Conservation (phyloP, 495 filamentous ascomycete genomes). For the Penicillium ucsense region DNA sequence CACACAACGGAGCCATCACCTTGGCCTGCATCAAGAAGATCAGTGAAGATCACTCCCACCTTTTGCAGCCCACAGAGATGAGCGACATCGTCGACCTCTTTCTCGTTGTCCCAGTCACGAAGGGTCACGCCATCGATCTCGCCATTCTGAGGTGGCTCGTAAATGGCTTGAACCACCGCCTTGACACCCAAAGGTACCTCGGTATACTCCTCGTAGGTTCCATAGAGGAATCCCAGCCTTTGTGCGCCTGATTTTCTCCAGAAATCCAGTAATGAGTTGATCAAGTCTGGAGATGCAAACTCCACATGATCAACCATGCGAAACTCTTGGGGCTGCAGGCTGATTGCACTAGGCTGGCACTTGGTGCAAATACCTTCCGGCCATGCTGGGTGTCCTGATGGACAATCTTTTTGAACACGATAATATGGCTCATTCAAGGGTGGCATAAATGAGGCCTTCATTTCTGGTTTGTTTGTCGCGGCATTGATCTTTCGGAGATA, state of each 20-base stretch:
- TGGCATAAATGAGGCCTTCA: conserved; percentile 87
- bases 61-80: conserved; percentile 76
- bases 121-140: conserved; percentile 89
- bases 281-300: conserved; percentile 69
- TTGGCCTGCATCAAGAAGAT: conserved; percentile 72
- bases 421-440: conserved; percentile 91
- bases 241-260: conserved; percentile 78
- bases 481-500: conserved; percentile 91
- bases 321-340: conserved; percentile 82
- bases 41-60: conserved; percentile 92
- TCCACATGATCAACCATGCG: conserved; percentile 99
- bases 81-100: conserved; percentile 72
- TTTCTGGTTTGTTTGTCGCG: conserved; percentile 89
- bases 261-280: conserved; percentile 81
- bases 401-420: conserved; percentile 78
- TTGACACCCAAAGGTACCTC: conserved; percentile 93
- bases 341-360: conserved; percentile 96
- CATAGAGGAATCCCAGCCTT: conserved; percentile 83
- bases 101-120: conserved; percentile 79
- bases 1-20: conserved; percentile 80
- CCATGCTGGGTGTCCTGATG: conserved; percentile 86
- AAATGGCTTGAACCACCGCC: conserved; percentile 94
- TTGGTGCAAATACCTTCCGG: conserved; percentile 98
- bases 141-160: conserved; percentile 85
- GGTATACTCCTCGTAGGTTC: conserved; percentile 80